These are phyloP conservation scores for Colletotrichum coccodes DNA, from an alignment of 2,329 filamentous ascomycete species.

Conservation along the genomic window DNA sequence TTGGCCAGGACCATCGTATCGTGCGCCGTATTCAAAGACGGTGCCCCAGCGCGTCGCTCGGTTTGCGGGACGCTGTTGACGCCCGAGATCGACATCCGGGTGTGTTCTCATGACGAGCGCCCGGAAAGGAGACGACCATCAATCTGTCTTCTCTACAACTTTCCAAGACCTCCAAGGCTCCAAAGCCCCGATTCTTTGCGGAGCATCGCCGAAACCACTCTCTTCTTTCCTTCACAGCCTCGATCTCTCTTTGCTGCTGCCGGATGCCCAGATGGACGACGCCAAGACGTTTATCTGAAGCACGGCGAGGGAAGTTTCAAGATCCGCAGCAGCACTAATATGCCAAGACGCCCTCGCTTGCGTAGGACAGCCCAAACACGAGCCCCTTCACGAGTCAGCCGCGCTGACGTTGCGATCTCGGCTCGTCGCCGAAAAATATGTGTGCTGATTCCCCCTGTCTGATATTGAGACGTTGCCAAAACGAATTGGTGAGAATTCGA, in stretches of 20 bases:
- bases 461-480: background rate
- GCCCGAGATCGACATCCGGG: constrained; percentile 11
- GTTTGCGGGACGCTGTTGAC: constrained; percentile 1
- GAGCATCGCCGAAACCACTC: background rate
- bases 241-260: background rate
- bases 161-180: background rate
- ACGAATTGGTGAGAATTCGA: background rate
- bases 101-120: background rate
- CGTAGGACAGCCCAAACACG: constrained; percentile 5
- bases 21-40: background rate
- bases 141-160: background rate
- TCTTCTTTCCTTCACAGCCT: background rate
- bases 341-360: constrained; percentile 2
- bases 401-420: background rate
- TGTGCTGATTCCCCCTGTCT: background rate
- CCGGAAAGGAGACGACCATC: background rate
- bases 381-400: constrained; percentile 15
- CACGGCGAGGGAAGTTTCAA: constrained; percentile 17
- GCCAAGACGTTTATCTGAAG: constrained; percentile 20
- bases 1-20: background rate
- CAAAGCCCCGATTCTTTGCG: constrained; percentile 2
- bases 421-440: background rate
- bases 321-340: constrained; percentile 17
- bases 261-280: background rate
- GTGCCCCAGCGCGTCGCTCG: background rate